Evolutionary conservation across 495 filamentous ascomycete genomes (phyloP).

Genomic region (Aspergillus indologenus): DNA sequence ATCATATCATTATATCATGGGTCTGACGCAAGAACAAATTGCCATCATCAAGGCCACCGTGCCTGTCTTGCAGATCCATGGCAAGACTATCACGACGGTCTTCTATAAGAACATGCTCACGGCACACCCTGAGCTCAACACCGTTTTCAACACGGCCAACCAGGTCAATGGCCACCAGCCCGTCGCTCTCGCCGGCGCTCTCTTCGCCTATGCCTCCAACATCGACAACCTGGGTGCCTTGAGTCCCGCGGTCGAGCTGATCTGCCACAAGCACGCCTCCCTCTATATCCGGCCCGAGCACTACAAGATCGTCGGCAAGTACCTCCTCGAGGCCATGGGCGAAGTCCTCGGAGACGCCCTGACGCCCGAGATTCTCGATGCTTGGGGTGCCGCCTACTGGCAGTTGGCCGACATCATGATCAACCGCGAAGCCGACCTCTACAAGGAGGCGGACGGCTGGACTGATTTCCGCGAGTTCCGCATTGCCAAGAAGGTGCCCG

Average conservation of each 20-base stretch:
- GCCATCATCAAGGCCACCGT: constrained; percentile 44
- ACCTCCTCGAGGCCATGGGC: constrained; percentile 66
- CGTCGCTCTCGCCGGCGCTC: constrained; percentile 59
- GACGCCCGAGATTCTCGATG: constrained; percentile 62
- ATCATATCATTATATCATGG: constrained; percentile 12
- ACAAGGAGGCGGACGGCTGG: constrained; percentile 56
- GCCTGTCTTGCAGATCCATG: constrained; percentile 60
- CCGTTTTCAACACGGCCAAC: constrained; percentile 65
- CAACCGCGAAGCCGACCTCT: constrained; percentile 57
- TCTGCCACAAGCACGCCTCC: constrained; percentile 72
- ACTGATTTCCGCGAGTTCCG: constrained; percentile 64
- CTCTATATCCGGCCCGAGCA: constrained; percentile 65
- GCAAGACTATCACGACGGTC: constrained; percentile 58
- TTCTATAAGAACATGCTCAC: constrained; percentile 69
- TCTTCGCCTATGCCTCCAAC: constrained; percentile 68
- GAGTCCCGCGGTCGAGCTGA: constrained; percentile 60
- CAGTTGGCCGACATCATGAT: constrained; percentile 70
- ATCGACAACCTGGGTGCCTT: constrained; percentile 68
- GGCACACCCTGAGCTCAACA: constrained; percentile 58
- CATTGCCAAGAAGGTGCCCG: constrained; percentile 58
- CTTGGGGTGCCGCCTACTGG: constrained; percentile 71
- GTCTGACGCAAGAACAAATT: constrained; percentile 33
- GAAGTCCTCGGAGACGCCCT: constrained; percentile 64
- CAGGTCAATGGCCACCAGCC: constrained; percentile 64
- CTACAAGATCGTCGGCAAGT: constrained; percentile 65